phyloP scores from a whole-genome alignment of 345 rosid species.

The Gossypium mustelinum region DNA sequence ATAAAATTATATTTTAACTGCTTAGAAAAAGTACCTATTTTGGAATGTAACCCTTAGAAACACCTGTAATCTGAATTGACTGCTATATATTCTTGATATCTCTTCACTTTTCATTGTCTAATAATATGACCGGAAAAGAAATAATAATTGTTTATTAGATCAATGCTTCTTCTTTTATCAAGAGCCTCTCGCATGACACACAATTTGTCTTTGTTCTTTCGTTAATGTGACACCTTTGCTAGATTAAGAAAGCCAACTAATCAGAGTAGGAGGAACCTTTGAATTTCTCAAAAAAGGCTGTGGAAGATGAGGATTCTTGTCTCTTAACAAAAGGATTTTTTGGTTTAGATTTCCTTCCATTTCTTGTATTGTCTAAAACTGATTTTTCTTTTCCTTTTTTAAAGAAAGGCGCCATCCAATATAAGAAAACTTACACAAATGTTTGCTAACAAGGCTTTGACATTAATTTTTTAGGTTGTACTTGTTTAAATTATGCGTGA shows the following conservation, averaged over 20 bases:
- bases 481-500: too few relatives aligned
- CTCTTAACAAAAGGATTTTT: neutral
- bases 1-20: too few relatives aligned
- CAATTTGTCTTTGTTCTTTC: neutral
- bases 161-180: neutral
- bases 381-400: too few relatives aligned
- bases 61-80: neutral
- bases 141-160: neutral
- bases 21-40: too few relatives aligned
- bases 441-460: too few relatives aligned
- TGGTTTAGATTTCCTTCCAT: neutral
- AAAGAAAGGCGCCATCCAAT: too few relatives aligned
- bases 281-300: constrained; percentile 1
- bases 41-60: neutral
- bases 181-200: neutral
- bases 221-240: neutral
- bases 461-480: too few relatives aligned
- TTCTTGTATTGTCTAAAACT: neutral
- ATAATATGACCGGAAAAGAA: neutral
- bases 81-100: too few relatives aligned
- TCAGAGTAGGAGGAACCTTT: constrained; percentile 13
- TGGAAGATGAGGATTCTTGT: neutral
- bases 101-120: too few relatives aligned
- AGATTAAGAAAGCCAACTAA: neutral
- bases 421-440: too few relatives aligned